Base-by-base conservation (phyloP, 306 rosid species). In the Cucurbita ficifolia region DNA sequence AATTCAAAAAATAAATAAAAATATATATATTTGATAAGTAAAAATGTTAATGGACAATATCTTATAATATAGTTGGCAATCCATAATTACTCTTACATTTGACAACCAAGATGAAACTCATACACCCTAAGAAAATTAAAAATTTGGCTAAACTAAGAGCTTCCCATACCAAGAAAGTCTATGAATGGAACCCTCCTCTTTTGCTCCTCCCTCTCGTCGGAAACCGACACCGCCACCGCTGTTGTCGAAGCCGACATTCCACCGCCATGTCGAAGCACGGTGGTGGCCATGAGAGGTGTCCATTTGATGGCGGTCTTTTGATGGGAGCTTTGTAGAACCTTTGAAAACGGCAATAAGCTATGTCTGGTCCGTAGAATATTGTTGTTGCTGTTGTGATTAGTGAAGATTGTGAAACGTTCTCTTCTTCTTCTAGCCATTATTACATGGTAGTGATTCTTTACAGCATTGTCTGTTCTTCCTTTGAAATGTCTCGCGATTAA, bases 391-490 rank as follows among this genome's bases (percentile, higher is more conserved):
- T 52, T 24, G n/a, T 53, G 4, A 8, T 53, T 61, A 9, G 69
- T 35, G 6, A 69, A 69, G 12, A 69, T 46, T 46, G 86, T 6
- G 56, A 61, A 74, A 1, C 79, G 60, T 55, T 85, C 89, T 64
- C 87, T 64, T 72, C 81, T 80, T 64, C 86, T 81, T 75, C 92
- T 81, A 6, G 92, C 87, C 82, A 80, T 85, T 72, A 87, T 69
- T 3, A 87, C 86, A 63, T 87, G 92, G 83, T 76, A 85, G 67
- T 87, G 89, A 50, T 87, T 87, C 82, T 87, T 87, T 17, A 87
- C 86, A 2, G 92, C 81, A 72, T 87, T 87, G 53, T 87, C 92
- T 10, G 92, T 85, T 81, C 89, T 81, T 40, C 92, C 92, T 1
- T 80, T 79, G 50, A 87, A 85, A 42, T 70, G 82, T 73, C 81